Evolutionary conservation across 352 stramenopile genomes (phyloP).

Genomic region (Phytophthora quininea): DNA sequence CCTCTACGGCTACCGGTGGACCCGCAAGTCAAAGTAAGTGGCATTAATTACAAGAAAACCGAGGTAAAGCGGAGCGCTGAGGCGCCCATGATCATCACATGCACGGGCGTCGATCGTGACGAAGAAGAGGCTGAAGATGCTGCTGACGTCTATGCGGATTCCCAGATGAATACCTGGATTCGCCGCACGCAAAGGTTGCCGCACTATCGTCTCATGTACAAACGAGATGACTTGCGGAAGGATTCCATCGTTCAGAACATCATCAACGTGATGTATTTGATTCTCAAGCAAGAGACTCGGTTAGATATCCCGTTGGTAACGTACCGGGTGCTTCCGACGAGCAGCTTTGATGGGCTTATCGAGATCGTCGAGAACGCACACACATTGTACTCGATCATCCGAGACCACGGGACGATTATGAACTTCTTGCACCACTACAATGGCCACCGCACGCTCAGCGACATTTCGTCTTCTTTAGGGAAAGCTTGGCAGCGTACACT

Average conservation of each 20-base stretch:
- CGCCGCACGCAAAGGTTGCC: slow-evolving; percentile 39
- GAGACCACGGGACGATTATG: slow-evolving; percentile 81
- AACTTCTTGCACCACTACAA: slow-evolving; percentile 90
- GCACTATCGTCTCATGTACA: slow-evolving; percentile 88
- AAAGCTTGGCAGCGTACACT: slow-evolving; percentile 97
- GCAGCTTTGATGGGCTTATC: slow-evolving; percentile 84
- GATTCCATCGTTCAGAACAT: slow-evolving; percentile 89
- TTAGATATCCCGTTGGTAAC: slow-evolving; percentile 84
- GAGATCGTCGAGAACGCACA: slow-evolving; percentile 89
- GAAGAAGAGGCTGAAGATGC: slow-evolving; percentile 63
- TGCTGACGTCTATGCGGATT: slow-evolving; percentile 29
- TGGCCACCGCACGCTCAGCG: slow-evolving; percentile 80
- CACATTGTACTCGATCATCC: slow-evolving; percentile 87
- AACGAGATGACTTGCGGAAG: slow-evolving; percentile 85
- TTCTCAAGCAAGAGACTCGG: slow-evolving; percentile 84
- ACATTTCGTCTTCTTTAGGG: slow-evolving; percentile 87
- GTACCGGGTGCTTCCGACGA: slow-evolving; percentile 86
- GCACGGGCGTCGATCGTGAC: slow-evolving; percentile 74
- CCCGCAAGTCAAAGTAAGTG: slow-evolving; percentile 69
- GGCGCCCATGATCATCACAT: slow-evolving; percentile 82
- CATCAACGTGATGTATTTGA: slow-evolving; percentile 90
- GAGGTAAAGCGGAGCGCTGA: slow-evolving; percentile 86
- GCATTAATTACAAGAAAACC: slow-evolving; percentile 75
- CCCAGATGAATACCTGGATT: slow-evolving; percentile 43
- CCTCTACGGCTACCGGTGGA: slow-evolving; percentile 76